A percentile compares a stretch with the other conserved stretches of the same genome.
Conservation (phyloP, 208 protist genomes). For the Vickermania ingenoplastis region DNA sequence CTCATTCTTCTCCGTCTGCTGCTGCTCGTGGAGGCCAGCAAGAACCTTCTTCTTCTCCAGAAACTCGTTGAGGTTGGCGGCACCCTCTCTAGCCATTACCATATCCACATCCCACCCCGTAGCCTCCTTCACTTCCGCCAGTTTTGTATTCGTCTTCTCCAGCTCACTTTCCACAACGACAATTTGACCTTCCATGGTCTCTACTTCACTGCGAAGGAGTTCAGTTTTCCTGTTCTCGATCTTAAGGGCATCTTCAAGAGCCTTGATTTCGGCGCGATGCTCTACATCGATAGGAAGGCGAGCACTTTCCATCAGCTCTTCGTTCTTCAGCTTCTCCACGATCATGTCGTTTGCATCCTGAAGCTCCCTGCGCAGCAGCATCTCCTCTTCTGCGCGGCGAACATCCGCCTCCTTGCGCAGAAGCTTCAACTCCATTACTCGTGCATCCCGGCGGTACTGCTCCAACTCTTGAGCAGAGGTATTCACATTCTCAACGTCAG, state of each 20-base stretch:
- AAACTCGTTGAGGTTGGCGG: conserved; percentile 39
- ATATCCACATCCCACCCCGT: conserved; percentile 38
- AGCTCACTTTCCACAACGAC: conserved; percentile 55
- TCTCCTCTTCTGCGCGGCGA: conserved; percentile 67
- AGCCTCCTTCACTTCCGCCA: conserved; percentile 44
- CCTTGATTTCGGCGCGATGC: conserved; percentile 43
- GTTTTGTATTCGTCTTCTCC: conserved; percentile 25
- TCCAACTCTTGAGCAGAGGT: conserved; percentile 9
- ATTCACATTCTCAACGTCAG: conserved; percentile 1
- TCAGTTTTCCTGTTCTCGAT: conserved; percentile 43
- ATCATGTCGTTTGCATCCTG: conserved; percentile 71
- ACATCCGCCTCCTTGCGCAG: conserved; percentile 66
- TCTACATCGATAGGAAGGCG: conserved; percentile 52
- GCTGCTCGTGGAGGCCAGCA: conserved; percentile 32
- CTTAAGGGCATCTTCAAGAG: conserved; percentile 64
- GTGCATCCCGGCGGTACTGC: conserved; percentile 37
- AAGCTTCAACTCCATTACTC: conserved; percentile 54
- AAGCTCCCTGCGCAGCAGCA: conserved; percentile 63
- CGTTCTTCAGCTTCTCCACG: conserved; percentile 33
- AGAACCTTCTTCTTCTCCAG: conserved; percentile 22
- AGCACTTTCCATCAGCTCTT: conserved; percentile 3
- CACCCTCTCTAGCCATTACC: conserved; percentile 8
- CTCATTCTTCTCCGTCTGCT: conserved; percentile 27
- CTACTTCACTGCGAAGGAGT: conserved; percentile 41
- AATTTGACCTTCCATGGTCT: conserved; percentile 31